Evolutionary conservation across 2,329 filamentous ascomycete species (phyloP), one percentile per base, ranked within the genome.

Genomic region (Penicillium fuscoglaucum): DNA sequence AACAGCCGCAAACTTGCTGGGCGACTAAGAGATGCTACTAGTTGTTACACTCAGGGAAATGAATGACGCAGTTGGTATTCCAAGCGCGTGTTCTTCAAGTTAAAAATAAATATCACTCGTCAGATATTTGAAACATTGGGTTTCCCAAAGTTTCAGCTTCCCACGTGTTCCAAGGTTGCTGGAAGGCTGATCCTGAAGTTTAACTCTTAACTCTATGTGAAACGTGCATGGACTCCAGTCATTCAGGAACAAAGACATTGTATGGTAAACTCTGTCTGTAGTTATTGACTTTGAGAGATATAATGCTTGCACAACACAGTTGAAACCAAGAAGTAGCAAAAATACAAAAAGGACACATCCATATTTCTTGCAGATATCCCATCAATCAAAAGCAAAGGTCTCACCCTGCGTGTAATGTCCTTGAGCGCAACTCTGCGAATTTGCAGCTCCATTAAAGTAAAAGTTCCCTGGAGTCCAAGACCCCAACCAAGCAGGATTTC

Each of bases 401-500:
- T 53, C 17, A 4, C 40, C 17, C 28, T 35, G 15, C 7, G 19
- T 24, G 3, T 26, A 12, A 43, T n/a, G 9, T 21, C 37, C 26
- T 1, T 50, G 15, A 8, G 37, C 5, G 15, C 10, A 10, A 40
- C 4, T 6, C 7, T 40, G 35, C 10, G 17, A 13, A 19, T 31
- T 31, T 9, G 12, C 7, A 6, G 17, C 10, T 6, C 12, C 40
- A 28, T 35, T 19, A 3, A 29, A 37, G 10, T 10, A 53, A 28
- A 24, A 24, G 8, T 31, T 28, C 17, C 51, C 51, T 2, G 40
- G 51, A 15, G 21, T 21, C 51, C 51, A 53, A 37, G 40, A 46
- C 5, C 43, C 40, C 51, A 53, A 53, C 51, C 51, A 53, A 53
- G 29, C 21, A 17, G 46, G 53, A 37, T 40, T 44, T 2, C 31